A percentile compares a stretch with the other conserved stretches of the same genome.
Evolutionary conservation across 495 filamentous ascomycete genomes (phyloP).

Genomic region (Aspergillus taichungensis): DNA sequence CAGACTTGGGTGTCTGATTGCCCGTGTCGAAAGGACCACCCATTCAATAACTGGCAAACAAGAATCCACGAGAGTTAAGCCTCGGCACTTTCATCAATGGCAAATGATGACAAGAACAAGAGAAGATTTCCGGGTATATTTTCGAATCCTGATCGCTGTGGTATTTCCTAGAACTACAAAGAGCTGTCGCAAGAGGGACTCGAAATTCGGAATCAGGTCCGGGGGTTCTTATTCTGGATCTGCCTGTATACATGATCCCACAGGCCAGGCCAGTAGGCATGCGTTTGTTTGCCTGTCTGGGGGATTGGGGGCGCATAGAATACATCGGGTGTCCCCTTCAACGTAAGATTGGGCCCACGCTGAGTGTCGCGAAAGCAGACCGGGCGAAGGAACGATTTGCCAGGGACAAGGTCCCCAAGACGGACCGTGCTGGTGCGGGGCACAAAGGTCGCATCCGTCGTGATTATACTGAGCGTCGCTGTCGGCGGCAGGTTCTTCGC

Average conservation of each 20-base stretch:
- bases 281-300: constrained; percentile 24
- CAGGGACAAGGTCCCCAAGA: constrained; percentile 28
- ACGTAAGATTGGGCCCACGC: constrained; percentile 26
- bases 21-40: too few relatives aligned
- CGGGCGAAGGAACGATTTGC: constrained; percentile 24
- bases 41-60: too few relatives aligned
- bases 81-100: too few relatives aligned
- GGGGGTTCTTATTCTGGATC: constrained; percentile 19
- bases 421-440: constrained; percentile 31
- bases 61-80: too few relatives aligned
- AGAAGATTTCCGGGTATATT: too few relatives aligned
- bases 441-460: constrained; percentile 51
- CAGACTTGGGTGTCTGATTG: too few relatives aligned
- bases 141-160: too few relatives aligned
- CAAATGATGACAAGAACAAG: too few relatives aligned
- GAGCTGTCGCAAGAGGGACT: background rate
- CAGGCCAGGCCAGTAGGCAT: constrained; percentile 34
- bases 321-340: constrained; percentile 19
- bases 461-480: constrained; percentile 59
- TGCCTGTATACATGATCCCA: constrained; percentile 33
- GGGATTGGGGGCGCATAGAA: constrained; percentile 29
- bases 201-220: constrained; percentile 2
- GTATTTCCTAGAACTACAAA: too few relatives aligned
- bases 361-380: constrained; percentile 33
- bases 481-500: constrained; percentile 50